These are phyloP conservation scores for Fomitopsis pinicola DNA, from an alignment of 1,284 basidiomycete species.

Conservation along the genomic window DNA sequence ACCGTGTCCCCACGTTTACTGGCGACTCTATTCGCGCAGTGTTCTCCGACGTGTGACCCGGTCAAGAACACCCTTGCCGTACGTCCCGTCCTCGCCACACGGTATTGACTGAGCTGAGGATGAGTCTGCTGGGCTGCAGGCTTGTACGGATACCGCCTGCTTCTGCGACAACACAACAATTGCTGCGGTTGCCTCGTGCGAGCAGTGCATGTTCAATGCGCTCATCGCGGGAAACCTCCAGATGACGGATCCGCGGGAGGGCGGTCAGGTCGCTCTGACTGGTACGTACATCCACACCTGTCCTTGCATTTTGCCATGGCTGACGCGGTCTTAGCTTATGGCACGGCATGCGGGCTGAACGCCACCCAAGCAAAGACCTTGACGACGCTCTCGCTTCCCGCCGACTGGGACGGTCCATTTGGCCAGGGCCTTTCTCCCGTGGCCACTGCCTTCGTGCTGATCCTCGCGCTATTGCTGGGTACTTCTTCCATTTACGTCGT, in stretches of 20 bases:
- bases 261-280: constrained; percentile 48
- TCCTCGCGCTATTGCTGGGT: constrained; percentile 43
- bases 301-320: neutral
- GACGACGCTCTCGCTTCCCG: constrained; percentile 40
- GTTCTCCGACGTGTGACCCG: constrained; percentile 35
- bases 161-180: constrained; percentile 45
- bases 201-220: constrained; percentile 59
- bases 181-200: constrained; percentile 40
- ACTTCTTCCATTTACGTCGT: constrained; percentile 42
- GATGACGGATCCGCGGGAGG: constrained; percentile 46
- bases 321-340: constrained; percentile 37
- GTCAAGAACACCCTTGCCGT: constrained; percentile 35
- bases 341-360: constrained; percentile 38
- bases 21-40: constrained; percentile 31
- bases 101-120: neutral
- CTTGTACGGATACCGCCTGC: constrained; percentile 38
- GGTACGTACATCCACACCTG: constrained; percentile 30
- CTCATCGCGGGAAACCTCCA: constrained; percentile 47
- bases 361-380: constrained; percentile 32
- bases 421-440: constrained; percentile 37
- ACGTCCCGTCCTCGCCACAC: constrained; percentile 18
- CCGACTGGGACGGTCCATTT: constrained; percentile 57
- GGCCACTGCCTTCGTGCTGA: constrained; percentile 42
- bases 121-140: constrained; percentile 12
- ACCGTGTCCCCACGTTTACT: neutral